phyloP scores from a whole-genome alignment of 1,139 yeast genomes.

The Pichia sp. region DNA sequence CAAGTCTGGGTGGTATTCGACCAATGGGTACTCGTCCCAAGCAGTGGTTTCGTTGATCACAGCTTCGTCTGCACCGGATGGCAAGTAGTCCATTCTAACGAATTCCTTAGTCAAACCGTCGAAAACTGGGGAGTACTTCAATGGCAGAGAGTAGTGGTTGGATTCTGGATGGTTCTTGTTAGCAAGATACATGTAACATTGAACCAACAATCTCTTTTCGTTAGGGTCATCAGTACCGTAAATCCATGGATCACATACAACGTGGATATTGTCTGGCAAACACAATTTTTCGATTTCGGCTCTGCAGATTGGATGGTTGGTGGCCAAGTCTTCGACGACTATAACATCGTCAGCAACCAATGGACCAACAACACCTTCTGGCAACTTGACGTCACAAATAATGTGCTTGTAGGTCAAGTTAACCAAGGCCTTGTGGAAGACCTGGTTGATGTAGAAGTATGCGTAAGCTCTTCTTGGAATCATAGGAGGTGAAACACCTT shows the following conservation, averaged over 20 bases:
- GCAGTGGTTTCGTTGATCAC: slow-evolving; percentile 48
- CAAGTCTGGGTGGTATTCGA: slow-evolving; percentile 72
- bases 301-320: slow-evolving; percentile 52
- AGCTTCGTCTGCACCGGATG: slow-evolving; percentile 63
- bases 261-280: slow-evolving; percentile 48
- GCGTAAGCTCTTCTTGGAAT: slow-evolving; percentile 65
- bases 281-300: slow-evolving; percentile 64
- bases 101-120: slow-evolving; percentile 62
- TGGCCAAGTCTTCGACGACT: slow-evolving; percentile 49
- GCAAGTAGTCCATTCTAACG: slow-evolving; percentile 74
- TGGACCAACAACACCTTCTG: slow-evolving; percentile 70
- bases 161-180: slow-evolving; percentile 71
- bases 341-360: slow-evolving; percentile 65
- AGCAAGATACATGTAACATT: slow-evolving; percentile 74
- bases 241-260: slow-evolving; percentile 83
- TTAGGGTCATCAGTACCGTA: slow-evolving; percentile 71
- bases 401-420: slow-evolving; percentile 63
- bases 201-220: slow-evolving; percentile 60
- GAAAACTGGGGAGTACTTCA: slow-evolving; percentile 78
- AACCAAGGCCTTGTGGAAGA: slow-evolving; percentile 68
- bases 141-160: slow-evolving; percentile 80
- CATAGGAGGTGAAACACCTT: slow-evolving; percentile 52
- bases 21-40: slow-evolving; percentile 57
- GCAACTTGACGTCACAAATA: slow-evolving; percentile 52
- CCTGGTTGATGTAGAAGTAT: slow-evolving; percentile 59